Percentiles rank a stretch among this genome's conserved stretches.
phyloP scores from a whole-genome alignment of 2,329 filamentous ascomycete genomes.

The Fusarium sp. region DNA sequence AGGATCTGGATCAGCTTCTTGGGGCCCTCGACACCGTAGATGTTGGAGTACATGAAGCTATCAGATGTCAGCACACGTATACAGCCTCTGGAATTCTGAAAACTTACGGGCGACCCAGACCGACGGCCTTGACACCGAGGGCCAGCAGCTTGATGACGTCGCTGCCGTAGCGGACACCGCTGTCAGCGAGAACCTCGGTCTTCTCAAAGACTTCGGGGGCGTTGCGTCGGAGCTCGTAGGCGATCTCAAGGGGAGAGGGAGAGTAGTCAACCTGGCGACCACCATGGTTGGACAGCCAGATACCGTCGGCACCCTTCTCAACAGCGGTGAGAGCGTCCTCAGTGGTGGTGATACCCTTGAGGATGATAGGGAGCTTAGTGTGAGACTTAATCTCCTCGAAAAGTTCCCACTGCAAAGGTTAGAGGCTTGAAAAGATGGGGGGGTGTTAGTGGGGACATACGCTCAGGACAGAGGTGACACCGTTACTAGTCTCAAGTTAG shows the following conservation, averaged over 20 bases:
- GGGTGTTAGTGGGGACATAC: constrained; percentile 1
- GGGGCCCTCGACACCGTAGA: constrained; percentile 62
- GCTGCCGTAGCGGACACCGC: constrained; percentile 53
- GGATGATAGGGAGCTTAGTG: constrained; percentile 52
- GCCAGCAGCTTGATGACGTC: constrained; percentile 56
- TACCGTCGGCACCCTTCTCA: constrained; percentile 49
- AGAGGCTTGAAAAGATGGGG: background rate
- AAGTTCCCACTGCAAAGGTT: constrained; percentile 37
- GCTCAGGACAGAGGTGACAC: constrained; percentile 38
- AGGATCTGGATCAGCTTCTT: constrained; percentile 59
- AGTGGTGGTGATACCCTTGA: constrained; percentile 54
- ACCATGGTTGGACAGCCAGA: constrained; percentile 57
- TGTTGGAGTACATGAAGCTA: constrained; percentile 62
- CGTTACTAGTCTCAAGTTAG: constrained; percentile 30
- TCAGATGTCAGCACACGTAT: background rate
- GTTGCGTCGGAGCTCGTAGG: constrained; percentile 50
- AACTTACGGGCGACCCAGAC: constrained; percentile 55
- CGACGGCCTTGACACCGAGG: constrained; percentile 54
- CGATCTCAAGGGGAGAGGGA: constrained; percentile 42
- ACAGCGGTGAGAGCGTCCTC: constrained; percentile 52
- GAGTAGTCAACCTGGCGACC: constrained; percentile 55
- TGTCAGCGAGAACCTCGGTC: constrained; percentile 53
- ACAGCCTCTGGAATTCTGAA: fast-evolving
- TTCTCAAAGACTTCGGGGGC: constrained; percentile 52
- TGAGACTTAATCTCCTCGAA: constrained; percentile 46